Conservation (phyloP, 805 yeast genomes). For the Kodamaea sagamina region DNA sequence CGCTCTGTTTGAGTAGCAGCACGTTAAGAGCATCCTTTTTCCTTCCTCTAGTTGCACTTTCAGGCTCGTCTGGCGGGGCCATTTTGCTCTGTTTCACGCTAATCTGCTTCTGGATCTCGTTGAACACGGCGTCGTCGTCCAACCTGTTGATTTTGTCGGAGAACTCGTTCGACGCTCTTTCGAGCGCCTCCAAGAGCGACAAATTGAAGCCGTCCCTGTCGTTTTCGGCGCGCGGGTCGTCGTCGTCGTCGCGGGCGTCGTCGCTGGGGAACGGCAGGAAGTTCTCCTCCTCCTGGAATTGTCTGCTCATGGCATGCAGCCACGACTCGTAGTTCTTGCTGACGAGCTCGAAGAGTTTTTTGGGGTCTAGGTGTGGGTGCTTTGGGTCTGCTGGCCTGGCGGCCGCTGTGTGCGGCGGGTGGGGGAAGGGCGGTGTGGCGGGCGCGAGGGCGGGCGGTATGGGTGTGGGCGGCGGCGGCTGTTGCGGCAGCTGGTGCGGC, state of each 20-base stretch:
- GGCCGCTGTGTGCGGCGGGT: too few species aligned
- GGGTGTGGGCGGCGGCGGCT: background rate
- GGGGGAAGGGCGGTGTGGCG: background rate
- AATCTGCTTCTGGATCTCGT: slow-evolving; percentile 14
- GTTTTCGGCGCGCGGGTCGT: too few species aligned
- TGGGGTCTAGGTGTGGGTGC: slow-evolving; percentile 22
- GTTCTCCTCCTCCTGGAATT: slow-evolving; percentile 25
- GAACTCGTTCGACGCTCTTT: slow-evolving; percentile 26
- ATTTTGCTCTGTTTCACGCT: slow-evolving; percentile 1
- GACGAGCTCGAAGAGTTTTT: slow-evolving; percentile 32
- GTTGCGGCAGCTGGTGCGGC: slow-evolving; percentile 3
- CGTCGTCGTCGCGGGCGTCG: slow-evolving; percentile 13
- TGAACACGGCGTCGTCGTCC: slow-evolving; percentile 15
- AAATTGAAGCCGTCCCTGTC: slow-evolving; percentile 28
- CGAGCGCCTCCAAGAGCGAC: slow-evolving; percentile 33
- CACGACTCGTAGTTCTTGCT: slow-evolving; percentile 41
- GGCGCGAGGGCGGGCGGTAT: background rate
- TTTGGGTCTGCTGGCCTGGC: background rate
- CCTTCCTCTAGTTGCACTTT: background rate
- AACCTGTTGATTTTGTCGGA: slow-evolving; percentile 16
- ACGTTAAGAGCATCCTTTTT: slow-evolving; percentile 7
- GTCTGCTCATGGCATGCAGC: slow-evolving; percentile 35
- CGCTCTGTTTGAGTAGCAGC: slow-evolving; percentile 25
- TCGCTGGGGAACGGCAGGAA: slow-evolving; percentile 35
- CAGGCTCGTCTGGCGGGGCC: background rate